phyloP scores from a whole-genome alignment of 2,329 filamentous ascomycete species.

The Colletotrichum gloeosporioides region DNA sequence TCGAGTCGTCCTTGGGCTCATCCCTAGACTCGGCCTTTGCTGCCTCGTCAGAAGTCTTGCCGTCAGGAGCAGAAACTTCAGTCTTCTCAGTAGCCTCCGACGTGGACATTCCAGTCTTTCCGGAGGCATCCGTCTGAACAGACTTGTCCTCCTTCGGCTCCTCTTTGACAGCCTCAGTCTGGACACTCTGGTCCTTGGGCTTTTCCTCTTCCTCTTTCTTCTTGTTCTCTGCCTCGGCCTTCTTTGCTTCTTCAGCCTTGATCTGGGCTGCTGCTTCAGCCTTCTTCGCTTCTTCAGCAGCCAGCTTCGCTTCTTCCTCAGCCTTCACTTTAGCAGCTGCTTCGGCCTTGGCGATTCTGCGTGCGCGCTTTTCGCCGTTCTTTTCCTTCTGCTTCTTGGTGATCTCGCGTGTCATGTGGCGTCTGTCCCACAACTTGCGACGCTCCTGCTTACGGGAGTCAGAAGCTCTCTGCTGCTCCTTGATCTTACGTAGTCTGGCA shows the following conservation, averaged over 20 bases:
- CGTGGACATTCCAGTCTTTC: background rate
- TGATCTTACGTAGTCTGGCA: constrained; percentile 52
- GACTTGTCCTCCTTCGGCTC: background rate
- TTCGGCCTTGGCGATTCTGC: constrained; percentile 21
- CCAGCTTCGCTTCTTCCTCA: constrained; percentile 25
- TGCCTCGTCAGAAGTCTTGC: background rate
- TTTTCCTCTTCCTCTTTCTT: constrained; percentile 23
- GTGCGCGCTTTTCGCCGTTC: constrained; percentile 38
- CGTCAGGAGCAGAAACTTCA: background rate
- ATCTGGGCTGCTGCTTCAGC: constrained; percentile 25
- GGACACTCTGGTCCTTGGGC: constrained; percentile 2
- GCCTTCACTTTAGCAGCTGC: constrained; percentile 29
- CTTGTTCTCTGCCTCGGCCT: constrained; percentile 28
- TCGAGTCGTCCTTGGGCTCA: background rate
- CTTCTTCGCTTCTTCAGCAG: constrained; percentile 25
- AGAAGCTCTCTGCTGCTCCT: constrained; percentile 54
- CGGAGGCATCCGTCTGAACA: constrained; percentile 10
- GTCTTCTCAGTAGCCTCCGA: background rate
- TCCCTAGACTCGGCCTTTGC: background rate
- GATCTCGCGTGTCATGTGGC: constrained; percentile 48
- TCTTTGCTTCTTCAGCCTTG: constrained; percentile 28
- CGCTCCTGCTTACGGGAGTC: constrained; percentile 49
- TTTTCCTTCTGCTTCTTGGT: constrained; percentile 46
- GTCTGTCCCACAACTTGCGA: constrained; percentile 54
- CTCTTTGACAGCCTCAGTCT: constrained; percentile 10